Evolutionary conservation across 768 basidiomycete species (phyloP), one percentile per base, ranked within the genome.

Genomic region (Amanita rubescens): DNA sequence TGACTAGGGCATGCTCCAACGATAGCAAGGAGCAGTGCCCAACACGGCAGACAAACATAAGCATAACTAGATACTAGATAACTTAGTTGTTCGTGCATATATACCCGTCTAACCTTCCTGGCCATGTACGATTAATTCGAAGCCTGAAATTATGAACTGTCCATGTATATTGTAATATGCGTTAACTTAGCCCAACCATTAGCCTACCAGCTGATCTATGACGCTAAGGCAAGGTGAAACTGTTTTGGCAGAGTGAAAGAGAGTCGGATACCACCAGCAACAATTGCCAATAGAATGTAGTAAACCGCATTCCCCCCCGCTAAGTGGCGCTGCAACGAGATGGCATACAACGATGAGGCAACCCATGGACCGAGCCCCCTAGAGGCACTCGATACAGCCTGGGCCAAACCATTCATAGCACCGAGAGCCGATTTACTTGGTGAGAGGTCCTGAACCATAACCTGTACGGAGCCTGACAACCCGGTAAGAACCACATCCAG

Each of bases 271-370:
- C 43, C 43, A 44, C 20, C 22, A 12, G 43, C 43, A 14, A 24
- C 20, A 12, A 44, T 14, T 2, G 61, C 33, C 1, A 63, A 57
- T 33, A 79, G 58, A 35, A 75, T 24, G 24, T 65, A 64, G 56
- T 79, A 80, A 3, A 78, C 71, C 5, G 70, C 66, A 57, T 78
- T 74, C 12, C 79, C 78, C 0, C 74, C 70, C 1, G 79, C 59
- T 2, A 78, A 7, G 35, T 76, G 74, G 56, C 71, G 63, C 56
- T 81, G 61, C 27, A 78, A 73, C 0, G 80, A 80, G 25, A 73
- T 59, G 1, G 81, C 78, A 53, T 80, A 81, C n/a, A 79, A 59
- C 0, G 79, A 79, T 0, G 79, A 77, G 4, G 74, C 64, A 32
- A 73, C 37, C 1, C 71, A 73, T 0, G 80, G 80, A 1, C 78